Conservation (phyloP, 2,329 filamentous ascomycete species). For the Colletotrichum orchidophilum region DNA sequence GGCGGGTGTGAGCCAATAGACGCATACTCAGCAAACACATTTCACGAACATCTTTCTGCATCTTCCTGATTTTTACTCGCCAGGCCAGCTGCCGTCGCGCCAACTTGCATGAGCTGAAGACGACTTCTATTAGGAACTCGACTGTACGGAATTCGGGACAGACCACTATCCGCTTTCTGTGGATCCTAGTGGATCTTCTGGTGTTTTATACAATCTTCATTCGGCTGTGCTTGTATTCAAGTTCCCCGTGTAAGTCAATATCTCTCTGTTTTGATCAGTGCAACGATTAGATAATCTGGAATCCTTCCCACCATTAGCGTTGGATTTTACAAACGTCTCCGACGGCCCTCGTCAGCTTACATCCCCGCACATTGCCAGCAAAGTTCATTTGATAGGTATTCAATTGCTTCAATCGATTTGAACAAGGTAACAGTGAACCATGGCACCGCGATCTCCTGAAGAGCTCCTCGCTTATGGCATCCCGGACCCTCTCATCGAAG, state of each 20-base stretch:
- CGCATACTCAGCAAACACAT: too few relatives aligned
- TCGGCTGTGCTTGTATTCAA: neutral
- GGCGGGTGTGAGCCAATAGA: too few relatives aligned
- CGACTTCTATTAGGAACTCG: too few relatives aligned
- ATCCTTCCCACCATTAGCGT: neutral
- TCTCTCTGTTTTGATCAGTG: neutral
- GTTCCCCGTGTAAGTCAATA: neutral
- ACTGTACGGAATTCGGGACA: too few relatives aligned
- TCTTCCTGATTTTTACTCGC: too few relatives aligned
- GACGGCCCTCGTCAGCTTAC: neutral
- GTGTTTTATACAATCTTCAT: too few relatives aligned
- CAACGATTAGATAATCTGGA: neutral
- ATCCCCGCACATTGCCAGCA: neutral
- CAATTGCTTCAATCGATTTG: rapidly evolving
- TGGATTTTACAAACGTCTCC: neutral
- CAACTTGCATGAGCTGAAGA: too few relatives aligned
- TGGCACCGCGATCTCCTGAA: conserved; percentile 21
- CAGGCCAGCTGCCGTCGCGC: too few relatives aligned
- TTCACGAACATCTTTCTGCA: too few relatives aligned
- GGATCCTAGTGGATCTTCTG: too few relatives aligned
- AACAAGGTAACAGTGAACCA: rapidly evolving
- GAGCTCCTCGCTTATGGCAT: conserved; percentile 8
- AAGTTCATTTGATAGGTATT: neutral
- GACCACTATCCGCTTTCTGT: too few relatives aligned
- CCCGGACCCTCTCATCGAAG: conserved; percentile 5